Conservation (phyloP, 2,329 filamentous ascomycete genomes). For the Pyrenochaeta sp. region DNA sequence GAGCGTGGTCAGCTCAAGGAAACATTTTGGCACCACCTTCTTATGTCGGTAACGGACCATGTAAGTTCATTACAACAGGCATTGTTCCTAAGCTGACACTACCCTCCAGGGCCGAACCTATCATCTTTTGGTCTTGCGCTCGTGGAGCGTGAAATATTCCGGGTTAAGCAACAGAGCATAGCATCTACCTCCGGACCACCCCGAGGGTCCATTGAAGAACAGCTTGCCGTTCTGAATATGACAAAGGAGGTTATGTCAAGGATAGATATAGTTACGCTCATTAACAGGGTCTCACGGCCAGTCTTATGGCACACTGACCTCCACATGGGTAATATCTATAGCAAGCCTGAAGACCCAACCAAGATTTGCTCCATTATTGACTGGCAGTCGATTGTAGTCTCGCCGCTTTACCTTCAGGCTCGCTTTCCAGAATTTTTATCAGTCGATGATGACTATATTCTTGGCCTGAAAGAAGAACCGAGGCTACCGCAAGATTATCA, state of each 20-base stretch:
- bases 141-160: conserved; percentile 22
- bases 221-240: conserved; percentile 17
- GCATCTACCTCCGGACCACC: conserved; percentile 8
- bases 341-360: conserved; percentile 25
- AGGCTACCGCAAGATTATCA: conserved; percentile 16
- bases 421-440: conserved; percentile 26
- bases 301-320: conserved; percentile 46
- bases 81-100: conserved; percentile 9
- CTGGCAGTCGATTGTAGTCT: conserved; percentile 35
- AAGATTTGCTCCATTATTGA: conserved; percentile 33
- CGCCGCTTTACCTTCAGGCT: conserved; percentile 23
- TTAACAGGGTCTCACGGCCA: conserved; percentile 10
- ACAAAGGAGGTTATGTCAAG: conserved; percentile 19
- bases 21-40: conserved; percentile 2
- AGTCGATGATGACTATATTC: conserved; percentile 21
- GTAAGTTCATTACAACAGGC: conserved; percentile 1
- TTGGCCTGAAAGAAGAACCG: conserved; percentile 10
- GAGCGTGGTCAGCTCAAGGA: conserved; percentile 12
- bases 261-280: conserved; percentile 12
- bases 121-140: conserved; percentile 28
- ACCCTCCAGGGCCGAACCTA: conserved; percentile 21
- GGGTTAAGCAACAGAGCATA: conserved; percentile 4
- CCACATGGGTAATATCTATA: conserved; percentile 49
- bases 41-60: conserved; percentile 20
- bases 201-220: conserved; percentile 20